These are phyloP conservation scores for Solanum pimpinellifolium DNA, from an alignment of 257 asterid species.

Conservation along the genomic window DNA sequence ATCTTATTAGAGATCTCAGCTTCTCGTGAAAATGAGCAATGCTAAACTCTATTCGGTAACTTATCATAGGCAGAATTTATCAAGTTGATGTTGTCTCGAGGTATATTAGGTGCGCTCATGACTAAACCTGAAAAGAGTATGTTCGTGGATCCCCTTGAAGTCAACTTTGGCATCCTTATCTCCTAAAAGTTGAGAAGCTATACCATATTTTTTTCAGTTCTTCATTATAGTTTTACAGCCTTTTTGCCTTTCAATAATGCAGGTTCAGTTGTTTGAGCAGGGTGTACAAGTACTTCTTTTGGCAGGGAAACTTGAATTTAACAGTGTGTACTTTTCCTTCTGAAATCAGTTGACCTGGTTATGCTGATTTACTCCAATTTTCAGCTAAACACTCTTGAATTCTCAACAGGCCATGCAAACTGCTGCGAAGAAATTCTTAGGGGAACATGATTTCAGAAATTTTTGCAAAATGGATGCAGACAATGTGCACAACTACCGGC, in stretches of 20 bases:
- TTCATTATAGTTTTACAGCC: not conserved
- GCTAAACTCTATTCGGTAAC: not conserved
- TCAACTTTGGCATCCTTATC: not conserved
- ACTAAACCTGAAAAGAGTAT: not conserved
- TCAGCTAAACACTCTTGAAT: conserved; percentile 2
- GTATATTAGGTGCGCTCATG: not conserved
- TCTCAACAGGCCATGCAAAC: conserved; percentile 65
- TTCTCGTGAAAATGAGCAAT: not conserved
- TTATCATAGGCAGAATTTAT: not conserved
- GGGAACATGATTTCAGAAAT: conserved; percentile 94
- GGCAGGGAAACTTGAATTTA: conserved; percentile 66
- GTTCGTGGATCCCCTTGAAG: not conserved
- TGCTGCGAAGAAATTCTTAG: conserved; percentile 72
- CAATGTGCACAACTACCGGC: conserved; percentile 73
- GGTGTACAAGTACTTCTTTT: conserved; percentile 88
- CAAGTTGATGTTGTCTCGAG: not conserved
- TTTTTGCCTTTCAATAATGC: conserved; percentile 9
- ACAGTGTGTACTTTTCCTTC: conserved; percentile 24
- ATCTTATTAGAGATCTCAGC: not conserved
- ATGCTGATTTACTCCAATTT: not conserved
- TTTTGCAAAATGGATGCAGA: conserved; percentile 98
- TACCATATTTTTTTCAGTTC: not conserved
- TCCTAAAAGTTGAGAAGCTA: not conserved
- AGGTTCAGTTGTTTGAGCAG: conserved; percentile 93
- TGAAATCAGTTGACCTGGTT: not conserved